Evolutionary conservation across 192 early-diverging fungal species (phyloP).

Genomic region (Dissophora globulifera): DNA sequence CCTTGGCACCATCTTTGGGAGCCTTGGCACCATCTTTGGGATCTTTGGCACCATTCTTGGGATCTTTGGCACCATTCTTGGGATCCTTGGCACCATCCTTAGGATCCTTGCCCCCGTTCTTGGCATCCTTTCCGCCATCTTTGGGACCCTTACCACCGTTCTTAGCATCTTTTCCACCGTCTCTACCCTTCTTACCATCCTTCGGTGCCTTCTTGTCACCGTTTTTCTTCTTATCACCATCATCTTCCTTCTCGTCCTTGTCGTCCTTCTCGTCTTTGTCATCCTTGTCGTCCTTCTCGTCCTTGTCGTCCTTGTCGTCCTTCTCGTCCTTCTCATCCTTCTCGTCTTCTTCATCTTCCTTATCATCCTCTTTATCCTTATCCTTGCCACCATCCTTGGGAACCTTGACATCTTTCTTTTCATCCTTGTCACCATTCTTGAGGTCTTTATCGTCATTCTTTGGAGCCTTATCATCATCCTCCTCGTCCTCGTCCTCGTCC

Average conservation of each 20-base stretch:
- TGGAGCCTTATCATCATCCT: not conserved
- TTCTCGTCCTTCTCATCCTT: conserved; percentile 14
- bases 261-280: conserved; percentile 11
- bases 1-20: conserved; percentile 2
- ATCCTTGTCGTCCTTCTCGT: conserved; percentile 10
- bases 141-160: conserved; percentile 8
- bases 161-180: conserved; percentile 6
- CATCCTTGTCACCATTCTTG: conserved; percentile 9
- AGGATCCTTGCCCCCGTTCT: conserved; percentile 13
- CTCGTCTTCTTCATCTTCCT: not conserved
- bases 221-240: too few relatives aligned
- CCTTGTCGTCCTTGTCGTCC: conserved; percentile 21
- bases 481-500: not conserved
- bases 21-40: conserved; percentile 2
- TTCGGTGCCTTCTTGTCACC: not conserved
- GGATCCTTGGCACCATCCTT: conserved; percentile 16
- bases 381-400: not conserved
- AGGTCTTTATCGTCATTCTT: not conserved
- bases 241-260: not conserved
- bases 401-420: not conserved
- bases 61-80: not conserved
- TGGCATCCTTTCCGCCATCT: not conserved
- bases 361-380: not conserved
- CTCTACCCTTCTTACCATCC: not conserved
- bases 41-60: conserved; percentile 3